Evolutionary conservation across 2,329 filamentous ascomycete species (phyloP).

Genomic region (Aaosphaeria arxii): DNA sequence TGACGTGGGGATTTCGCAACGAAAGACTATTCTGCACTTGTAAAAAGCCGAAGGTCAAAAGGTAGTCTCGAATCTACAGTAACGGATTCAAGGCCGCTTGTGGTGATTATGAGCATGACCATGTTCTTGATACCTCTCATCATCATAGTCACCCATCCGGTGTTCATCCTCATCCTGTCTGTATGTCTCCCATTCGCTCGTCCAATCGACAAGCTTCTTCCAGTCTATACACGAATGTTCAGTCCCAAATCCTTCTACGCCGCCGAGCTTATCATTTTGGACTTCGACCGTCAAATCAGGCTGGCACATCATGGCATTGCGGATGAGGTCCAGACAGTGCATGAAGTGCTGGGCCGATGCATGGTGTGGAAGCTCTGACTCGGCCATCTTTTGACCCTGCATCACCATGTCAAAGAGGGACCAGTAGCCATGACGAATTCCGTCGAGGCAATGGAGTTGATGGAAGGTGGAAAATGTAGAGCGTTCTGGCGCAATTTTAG

Average conservation of each 20-base stretch:
- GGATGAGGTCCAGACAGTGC: slow-evolving; percentile 13
- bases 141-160: neutral
- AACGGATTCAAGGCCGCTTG: no score
- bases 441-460: slow-evolving; percentile 14
- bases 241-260: slow-evolving; percentile 12
- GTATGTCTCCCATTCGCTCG: slow-evolving; percentile 6
- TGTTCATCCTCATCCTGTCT: neutral
- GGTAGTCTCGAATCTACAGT: no score
- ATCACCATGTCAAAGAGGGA: slow-evolving; percentile 1
- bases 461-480: slow-evolving; percentile 12
- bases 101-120: no score
- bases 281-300: slow-evolving; percentile 13
- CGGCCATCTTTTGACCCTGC: slow-evolving; percentile 1
- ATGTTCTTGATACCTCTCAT: no score
- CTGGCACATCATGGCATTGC: slow-evolving; percentile 10
- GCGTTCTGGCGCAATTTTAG: slow-evolving; percentile 3
- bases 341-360: slow-evolving; percentile 4
- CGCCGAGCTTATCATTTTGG: slow-evolving; percentile 3
- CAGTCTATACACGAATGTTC: slow-evolving; percentile 11
- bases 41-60: no score
- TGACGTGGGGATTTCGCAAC: no score
- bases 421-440: slow-evolving; percentile 11
- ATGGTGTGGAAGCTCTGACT: slow-evolving; percentile 4
- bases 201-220: slow-evolving; percentile 7
- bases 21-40: no score